Percentiles rank a stretch among this genome's conserved stretches.
Evolutionary conservation across 192 early-diverging fungal genomes (phyloP).

Genomic region (Coemansia sp.): DNA sequence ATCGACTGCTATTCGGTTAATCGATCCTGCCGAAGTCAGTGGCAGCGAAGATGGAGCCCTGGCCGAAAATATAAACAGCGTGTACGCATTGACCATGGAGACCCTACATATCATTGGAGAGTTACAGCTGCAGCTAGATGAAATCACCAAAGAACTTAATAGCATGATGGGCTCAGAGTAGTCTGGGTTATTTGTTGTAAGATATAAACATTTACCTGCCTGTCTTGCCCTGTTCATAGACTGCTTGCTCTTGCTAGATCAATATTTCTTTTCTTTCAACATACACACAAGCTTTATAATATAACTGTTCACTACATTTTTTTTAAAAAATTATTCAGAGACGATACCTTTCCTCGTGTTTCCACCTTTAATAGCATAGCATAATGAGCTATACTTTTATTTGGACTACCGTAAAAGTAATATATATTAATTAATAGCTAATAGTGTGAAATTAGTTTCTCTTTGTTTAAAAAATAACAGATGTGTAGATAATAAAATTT

Average conservation of each 20-base stretch:
- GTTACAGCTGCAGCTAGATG: constrained; percentile 39
- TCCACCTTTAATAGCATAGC: too few relatives aligned
- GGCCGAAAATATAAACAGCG: constrained; percentile 32
- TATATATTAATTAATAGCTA: background rate
- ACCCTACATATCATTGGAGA: constrained; percentile 26
- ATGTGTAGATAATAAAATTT: background rate
- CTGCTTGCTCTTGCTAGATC: too few relatives aligned
- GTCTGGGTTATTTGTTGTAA: background rate
- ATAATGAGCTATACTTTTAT: background rate
- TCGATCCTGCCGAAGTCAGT: constrained; percentile 12
- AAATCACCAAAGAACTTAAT: constrained; percentile 32
- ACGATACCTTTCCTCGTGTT: too few relatives aligned
- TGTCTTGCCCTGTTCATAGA: too few relatives aligned
- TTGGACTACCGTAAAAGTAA: background rate
- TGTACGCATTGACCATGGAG: constrained; percentile 26
- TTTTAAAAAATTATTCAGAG: background rate
- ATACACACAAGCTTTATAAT: background rate
- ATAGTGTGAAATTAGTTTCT: background rate
- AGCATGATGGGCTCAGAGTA: constrained; percentile 15
- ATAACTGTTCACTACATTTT: background rate
- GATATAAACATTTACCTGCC: background rate
- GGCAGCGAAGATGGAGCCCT: constrained; percentile 8
- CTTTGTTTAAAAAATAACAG: background rate
- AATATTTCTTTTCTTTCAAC: background rate
- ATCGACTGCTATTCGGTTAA: constrained; percentile 13